Base-by-base conservation (phyloP, 257 asterid genomes). In the Primulina eburnea region DNA sequence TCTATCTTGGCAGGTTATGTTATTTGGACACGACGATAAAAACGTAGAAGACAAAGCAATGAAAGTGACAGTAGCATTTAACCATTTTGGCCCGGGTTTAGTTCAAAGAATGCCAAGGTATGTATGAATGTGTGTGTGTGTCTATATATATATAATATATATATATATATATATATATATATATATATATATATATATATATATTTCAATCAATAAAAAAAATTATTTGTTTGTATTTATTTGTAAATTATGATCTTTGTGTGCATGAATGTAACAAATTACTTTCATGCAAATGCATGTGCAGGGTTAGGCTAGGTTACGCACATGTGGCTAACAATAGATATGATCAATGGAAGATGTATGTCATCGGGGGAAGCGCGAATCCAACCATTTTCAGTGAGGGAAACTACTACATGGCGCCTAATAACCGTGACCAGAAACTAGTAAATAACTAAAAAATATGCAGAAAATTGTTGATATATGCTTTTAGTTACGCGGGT, bases 361-460 rank as follows among this genome's bases (percentile, higher is more conserved):
- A 92, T 73, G 97, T 95, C 1, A 90, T 92, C 50, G 98, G 98
- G 37, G 97, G 97, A 6, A 92, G 97, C 74, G 95, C 96, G 14
- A 82, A 90, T 79, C 98, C 97, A 10, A 88, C 93, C 71, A 92
- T 92, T 29, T 83, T 92, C 53, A 92, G 97, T 37, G 98, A 92
- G 80, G 98, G 96, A 28, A 92, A 92, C 73, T 90, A 90, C 75
- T 92, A 81, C 78, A 64, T 82, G 83, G 97, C 97, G 32, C 82
- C 96, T 14, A 76, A 81, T 59, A 67, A 17, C 20, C 62, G 73
- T 16, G 33, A 73, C 20, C n/a, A 32, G 7, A 87, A 88, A 76
- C 80, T 88, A 81, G 95, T 90, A 71, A 80, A 81, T 60, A 29
- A 16, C 12, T 24, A 24, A 24, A 24, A 24, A 24, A 24, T 24